phyloP scores from a whole-genome alignment of 345 rosid species.

The Pugionium cornutum region DNA sequence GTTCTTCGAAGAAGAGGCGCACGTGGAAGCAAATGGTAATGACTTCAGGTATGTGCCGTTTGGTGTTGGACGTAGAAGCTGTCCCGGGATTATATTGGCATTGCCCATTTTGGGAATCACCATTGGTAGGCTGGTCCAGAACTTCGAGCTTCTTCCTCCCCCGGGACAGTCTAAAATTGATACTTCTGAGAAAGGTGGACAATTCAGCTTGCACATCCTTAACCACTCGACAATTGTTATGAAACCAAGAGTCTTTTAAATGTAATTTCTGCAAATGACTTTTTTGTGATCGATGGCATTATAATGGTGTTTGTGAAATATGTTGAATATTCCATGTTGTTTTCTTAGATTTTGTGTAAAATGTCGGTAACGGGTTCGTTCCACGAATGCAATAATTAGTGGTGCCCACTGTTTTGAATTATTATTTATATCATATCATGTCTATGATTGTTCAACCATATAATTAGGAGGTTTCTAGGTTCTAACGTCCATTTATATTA shows the following conservation, averaged over 20 bases:
- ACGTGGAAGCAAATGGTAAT: conserved; percentile 92
- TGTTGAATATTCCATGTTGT: conserved; percentile 31
- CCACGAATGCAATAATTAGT: conserved; percentile 26
- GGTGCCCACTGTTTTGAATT: conserved; percentile 27
- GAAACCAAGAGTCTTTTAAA: conserved; percentile 65
- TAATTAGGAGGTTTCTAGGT: neutral
- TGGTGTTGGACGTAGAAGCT: conserved; percentile 95
- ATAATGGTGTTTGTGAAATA: conserved; percentile 29
- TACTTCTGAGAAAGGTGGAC: conserved; percentile 90
- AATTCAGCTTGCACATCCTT: conserved; percentile 91
- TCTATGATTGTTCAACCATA: conserved; percentile 7
- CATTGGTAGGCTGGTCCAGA: conserved; percentile 87
- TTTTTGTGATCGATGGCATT: conserved; percentile 1
- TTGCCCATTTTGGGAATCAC: conserved; percentile 90
- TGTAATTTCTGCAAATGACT: conserved; percentile 28
- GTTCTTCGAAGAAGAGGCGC: conserved; percentile 89
- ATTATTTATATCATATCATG: conserved; percentile 2
- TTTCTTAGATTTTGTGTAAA: conserved; percentile 26
- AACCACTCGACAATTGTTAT: conserved; percentile 89
- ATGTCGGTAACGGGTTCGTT: conserved; percentile 10
- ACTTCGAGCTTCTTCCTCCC: conserved; percentile 94
- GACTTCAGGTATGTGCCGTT: conserved; percentile 96
- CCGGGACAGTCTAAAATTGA: conserved; percentile 81
- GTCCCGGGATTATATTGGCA: conserved; percentile 96
- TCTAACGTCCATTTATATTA: neutral